Evolutionary conservation across 371 early-diverging fungal genomes (phyloP).

Genomic region (Rhizopus stolonifer): DNA sequence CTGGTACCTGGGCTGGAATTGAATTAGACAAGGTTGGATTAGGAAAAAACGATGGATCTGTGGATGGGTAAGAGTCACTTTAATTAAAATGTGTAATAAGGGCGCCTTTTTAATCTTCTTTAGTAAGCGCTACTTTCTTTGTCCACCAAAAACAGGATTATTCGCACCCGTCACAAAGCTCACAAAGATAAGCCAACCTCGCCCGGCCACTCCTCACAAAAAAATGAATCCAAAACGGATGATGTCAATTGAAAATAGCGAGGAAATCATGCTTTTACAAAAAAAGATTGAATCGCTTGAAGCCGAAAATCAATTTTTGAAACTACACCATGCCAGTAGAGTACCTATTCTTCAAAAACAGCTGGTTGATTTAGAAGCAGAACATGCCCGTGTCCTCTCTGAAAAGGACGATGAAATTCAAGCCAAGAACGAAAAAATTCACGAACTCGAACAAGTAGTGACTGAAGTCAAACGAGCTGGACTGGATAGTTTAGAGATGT

Average conservation of each 20-base stretch:
- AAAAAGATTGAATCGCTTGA: constrained; percentile 15
- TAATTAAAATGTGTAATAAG: background rate
- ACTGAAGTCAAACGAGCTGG: constrained; percentile 14
- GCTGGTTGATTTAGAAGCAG: constrained; percentile 1
- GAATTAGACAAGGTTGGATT: constrained; percentile 65
- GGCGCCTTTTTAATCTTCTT: background rate
- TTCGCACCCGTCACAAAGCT: constrained; percentile 19
- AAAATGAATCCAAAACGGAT: constrained; percentile 1
- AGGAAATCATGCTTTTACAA: background rate
- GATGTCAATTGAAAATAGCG: constrained; percentile 6
- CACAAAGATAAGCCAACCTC: constrained; percentile 5
- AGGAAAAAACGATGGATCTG: constrained; percentile 77
- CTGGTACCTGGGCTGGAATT: constrained; percentile 78
- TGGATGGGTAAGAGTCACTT: constrained; percentile 51
- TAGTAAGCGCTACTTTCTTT: constrained; percentile 28
- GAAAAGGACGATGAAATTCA: background rate
- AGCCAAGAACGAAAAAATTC: constrained; percentile 2
- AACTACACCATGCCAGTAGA: background rate
- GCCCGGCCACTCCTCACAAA: constrained; percentile 20
- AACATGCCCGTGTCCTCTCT: background rate
- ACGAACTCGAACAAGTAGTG: constrained; percentile 2
- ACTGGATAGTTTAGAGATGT: constrained; percentile 22
- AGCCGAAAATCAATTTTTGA: constrained; percentile 14
- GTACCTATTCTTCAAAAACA: background rate
- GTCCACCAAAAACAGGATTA: constrained; percentile 30